Evolutionary conservation across 2,329 filamentous ascomycete genomes (phyloP), one percentile per base, ranked within the genome.

Genomic region (Epichloe sp.): DNA sequence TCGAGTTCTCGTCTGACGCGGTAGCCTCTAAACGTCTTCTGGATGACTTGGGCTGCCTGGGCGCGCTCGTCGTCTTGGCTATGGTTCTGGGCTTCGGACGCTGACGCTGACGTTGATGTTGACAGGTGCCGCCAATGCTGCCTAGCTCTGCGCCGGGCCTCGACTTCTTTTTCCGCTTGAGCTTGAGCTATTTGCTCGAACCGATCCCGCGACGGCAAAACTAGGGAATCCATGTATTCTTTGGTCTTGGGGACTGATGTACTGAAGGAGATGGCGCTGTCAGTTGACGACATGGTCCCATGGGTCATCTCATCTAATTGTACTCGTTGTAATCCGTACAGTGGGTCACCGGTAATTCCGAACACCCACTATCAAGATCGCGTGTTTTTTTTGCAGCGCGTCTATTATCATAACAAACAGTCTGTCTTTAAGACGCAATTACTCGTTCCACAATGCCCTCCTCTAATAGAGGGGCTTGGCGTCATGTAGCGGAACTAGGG

Each of bases 11-110:
- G 72, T 43, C 88, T 77, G 47, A 79, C 76, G 50, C 85, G 77
- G 65, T 94, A 87, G 5, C 88, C 87, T 36, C 88, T 77, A 63
- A 89, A 94, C 26, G 82, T 85, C 57, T 83, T 80, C 70, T 88
- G 80, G 45, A 83, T 83, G 26, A 79, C 60, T 21, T 68, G 70
- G 3, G 79, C 79, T 2, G 80, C 80, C 47, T 71, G 68, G 26
- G 66, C 62, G 31, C 59, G 57, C 43, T 62, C 61, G 19, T n/a
- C 34, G 17, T 49, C 41, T 19, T 36, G 50, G 47, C 21, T 15
- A 11, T 46, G 50, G 6, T 54, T 34, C 11, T 38, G 34, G 35
- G 43, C 10, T 14, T 17, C 52, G 17, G 43, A 21, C 5, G 49
- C 37, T 6, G 35, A 61, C 40, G 68, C 23, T 26, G 23, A 26